Conservation (phyloP, 108 stramenopile genomes). For the Parietichytrium sp. region DNA sequence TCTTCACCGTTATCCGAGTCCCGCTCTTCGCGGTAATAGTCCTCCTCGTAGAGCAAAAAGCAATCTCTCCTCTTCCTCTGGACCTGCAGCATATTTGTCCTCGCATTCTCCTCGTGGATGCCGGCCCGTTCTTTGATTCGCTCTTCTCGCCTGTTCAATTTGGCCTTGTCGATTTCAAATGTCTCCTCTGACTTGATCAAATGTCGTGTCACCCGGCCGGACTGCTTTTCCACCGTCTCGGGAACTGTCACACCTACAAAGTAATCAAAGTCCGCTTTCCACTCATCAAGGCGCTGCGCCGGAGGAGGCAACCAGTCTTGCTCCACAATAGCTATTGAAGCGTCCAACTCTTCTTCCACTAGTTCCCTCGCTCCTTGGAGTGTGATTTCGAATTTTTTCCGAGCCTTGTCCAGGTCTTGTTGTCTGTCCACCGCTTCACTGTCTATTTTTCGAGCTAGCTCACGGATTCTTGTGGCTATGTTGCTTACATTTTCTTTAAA, state of each 20-base stretch:
- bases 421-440: not conserved
- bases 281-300: not conserved
- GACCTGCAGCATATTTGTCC: constrained; percentile 52
- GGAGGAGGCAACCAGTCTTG: constrained; percentile 32
- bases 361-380: not conserved
- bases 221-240: constrained; percentile 49
- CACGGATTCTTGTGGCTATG: not conserved
- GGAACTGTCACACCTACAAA: constrained; percentile 52
- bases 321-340: constrained; percentile 5
- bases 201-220: constrained; percentile 54
- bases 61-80: constrained; percentile 52
- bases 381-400: not conserved
- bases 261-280: constrained; percentile 35
- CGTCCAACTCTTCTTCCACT: constrained; percentile 34
- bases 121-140: constrained; percentile 51
- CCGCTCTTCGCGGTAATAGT: constrained; percentile 43
- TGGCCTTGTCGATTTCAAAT: constrained; percentile 61
- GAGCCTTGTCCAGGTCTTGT: not conserved
- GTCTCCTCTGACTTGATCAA: constrained; percentile 57
- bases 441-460: not conserved
- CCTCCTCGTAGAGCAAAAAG: constrained; percentile 47
- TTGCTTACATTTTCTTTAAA: not conserved
- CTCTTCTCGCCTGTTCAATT: constrained; percentile 56
- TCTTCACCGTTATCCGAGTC: constrained; percentile 52
- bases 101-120: constrained; percentile 41